These are phyloP conservation scores for Amanita polypyramis DNA, from an alignment of 768 basidiomycete species.

Conservation along the genomic window DNA sequence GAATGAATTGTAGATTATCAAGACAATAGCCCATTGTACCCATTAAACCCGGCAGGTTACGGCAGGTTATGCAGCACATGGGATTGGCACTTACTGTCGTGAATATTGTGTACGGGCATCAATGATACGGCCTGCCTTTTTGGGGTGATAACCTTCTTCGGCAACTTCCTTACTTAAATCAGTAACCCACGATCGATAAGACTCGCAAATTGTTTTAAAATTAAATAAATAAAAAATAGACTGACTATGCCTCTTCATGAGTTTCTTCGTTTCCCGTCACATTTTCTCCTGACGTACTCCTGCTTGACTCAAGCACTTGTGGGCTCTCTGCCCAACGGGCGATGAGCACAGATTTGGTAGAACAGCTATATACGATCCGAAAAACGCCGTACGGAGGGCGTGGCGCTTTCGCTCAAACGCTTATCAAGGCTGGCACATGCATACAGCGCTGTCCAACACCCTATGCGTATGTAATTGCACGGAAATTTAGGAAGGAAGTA, in stretches of 20 bases:
- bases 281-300: neutral
- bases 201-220: too few species aligned
- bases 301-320: neutral
- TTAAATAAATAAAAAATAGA: neutral
- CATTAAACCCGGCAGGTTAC: too few species aligned
- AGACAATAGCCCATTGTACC: too few species aligned
- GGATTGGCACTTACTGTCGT: too few species aligned
- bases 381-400: slow-evolving; percentile 40
- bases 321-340: neutral
- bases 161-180: slow-evolving; percentile 6
- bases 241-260: too few species aligned
- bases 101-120: too few species aligned
- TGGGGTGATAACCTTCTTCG: neutral
- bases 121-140: too few species aligned
- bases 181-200: neutral
- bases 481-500: slow-evolving; percentile 55
- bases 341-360: neutral
- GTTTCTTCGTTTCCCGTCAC: neutral
- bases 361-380: slow-evolving; percentile 15
- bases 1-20: too few species aligned
- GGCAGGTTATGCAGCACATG: too few species aligned
- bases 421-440: slow-evolving; percentile 31
- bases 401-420: slow-evolving; percentile 35
- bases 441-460: slow-evolving; percentile 37
- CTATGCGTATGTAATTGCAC: slow-evolving; percentile 48